phyloP scores from a whole-genome alignment of 441 rosid genomes.

The Viola pubescens region DNA sequence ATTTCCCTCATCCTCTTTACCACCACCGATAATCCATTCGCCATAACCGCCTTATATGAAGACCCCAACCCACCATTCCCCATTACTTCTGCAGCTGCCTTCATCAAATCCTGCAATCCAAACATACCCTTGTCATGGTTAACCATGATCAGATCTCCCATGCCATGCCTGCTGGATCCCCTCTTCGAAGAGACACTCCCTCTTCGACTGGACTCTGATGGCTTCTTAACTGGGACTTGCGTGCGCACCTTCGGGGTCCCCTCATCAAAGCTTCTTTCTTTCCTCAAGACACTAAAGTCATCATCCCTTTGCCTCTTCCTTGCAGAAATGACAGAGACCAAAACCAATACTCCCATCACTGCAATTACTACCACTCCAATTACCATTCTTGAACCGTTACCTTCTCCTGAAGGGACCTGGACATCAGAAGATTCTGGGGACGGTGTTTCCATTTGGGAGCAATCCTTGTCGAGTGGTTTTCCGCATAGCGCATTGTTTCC shows the following conservation, averaged over 20 bases:
- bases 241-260: constrained; percentile 5
- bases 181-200: constrained; percentile 18
- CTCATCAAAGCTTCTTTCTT: constrained; percentile 28
- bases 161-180: constrained; percentile 24
- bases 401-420: background rate
- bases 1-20: constrained; percentile 83
- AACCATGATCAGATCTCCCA: constrained; percentile 56
- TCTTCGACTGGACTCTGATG: constrained; percentile 19
- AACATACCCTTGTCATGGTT: constrained; percentile 62
- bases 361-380: constrained; percentile 19
- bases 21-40: constrained; percentile 59
- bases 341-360: constrained; percentile 23
- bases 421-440: background rate
- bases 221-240: constrained; percentile 12
- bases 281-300: constrained; percentile 38
- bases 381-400: constrained; percentile 1
- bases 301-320: constrained; percentile 22
- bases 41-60: constrained; percentile 70
- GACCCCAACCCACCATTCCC: constrained; percentile 88
- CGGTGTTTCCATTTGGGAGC: constrained; percentile 17
- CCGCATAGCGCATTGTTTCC: constrained; percentile 60
- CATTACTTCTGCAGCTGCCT: constrained; percentile 82
- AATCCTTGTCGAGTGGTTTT: constrained; percentile 26
- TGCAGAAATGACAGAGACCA: constrained; percentile 15
- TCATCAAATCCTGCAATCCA: constrained; percentile 82